Evolutionary conservation across 2,329 filamentous ascomycete genomes (phyloP), one percentile per base, ranked within the genome.

Genomic region (Fusarium sp.): DNA sequence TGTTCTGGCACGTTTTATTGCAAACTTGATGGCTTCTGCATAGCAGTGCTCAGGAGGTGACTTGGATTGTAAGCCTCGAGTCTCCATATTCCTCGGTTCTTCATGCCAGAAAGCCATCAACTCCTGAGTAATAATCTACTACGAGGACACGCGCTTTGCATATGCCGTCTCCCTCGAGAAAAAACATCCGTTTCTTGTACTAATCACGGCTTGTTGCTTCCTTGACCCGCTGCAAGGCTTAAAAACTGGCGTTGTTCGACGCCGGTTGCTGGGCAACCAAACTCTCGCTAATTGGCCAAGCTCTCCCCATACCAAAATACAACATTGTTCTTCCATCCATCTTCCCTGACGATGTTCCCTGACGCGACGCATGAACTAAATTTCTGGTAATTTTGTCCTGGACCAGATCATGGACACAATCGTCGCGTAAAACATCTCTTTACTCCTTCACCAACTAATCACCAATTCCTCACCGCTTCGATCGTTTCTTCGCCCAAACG

Each of bases 401-500:
- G 74, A 79, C 77, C 74, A 78, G 79, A 81, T 72, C 72, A 86
- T 86, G 83, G 81, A 73, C 79, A 74, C 73, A 75, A 79, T 79
- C 74, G 79, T 84, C 83, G 82, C 83, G 83, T 86, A 82, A 74
- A 83, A 76, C 75, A 84, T 83, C 75, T 61, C 73, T 80, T 81
- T 82, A 60, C 73, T 66, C 68, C 47, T 54, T 70, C 61, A 52
- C 60, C 59, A 75, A 70, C 40, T 20, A 57, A 56, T 68, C 58
- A 56, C 63, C 73, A 74, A 76, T 72, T 71, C 69, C 69, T 73
- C 57, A 67, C 63, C 70, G 29, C 62, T 54, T 61, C 65, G 62
- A 74, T 69, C 65, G 60, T 47, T 62, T 35, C 42, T 61, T 64
- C 60, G 61, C 69, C 66, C 50, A 57, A 63, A 77, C 66, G 72